Evolutionary conservation across 495 filamentous ascomycete species (phyloP).

Genomic region (Aspergillus ostianus): DNA sequence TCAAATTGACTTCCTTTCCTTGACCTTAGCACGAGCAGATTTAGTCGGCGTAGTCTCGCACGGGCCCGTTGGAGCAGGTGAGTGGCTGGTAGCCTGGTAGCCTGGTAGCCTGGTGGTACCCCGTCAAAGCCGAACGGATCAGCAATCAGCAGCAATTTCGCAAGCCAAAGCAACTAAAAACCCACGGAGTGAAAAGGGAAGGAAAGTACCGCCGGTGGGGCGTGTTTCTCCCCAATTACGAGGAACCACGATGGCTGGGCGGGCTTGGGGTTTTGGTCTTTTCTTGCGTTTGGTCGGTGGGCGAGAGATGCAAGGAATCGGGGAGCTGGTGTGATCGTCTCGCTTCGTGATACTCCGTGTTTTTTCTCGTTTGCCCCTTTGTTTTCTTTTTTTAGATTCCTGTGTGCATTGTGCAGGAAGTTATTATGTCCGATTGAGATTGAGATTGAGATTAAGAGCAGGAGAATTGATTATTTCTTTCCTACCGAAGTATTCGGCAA

Average conservation of each 20-base stretch:
- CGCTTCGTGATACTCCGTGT: neutral
- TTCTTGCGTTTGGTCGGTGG: neutral
- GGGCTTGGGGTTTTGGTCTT: no score
- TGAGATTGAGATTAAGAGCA: neutral
- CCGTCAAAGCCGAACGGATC: neutral
- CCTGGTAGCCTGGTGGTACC: no score
- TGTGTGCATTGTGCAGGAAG: neutral
- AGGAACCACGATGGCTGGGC: slow-evolving; percentile 1
- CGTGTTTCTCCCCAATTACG: neutral
- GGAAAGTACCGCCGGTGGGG: neutral
- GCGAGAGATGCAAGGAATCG: neutral
- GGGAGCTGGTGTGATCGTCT: neutral
- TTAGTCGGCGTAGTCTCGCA: neutral
- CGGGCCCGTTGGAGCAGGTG: neutral
- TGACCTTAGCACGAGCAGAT: neutral
- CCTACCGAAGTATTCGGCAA: no score
- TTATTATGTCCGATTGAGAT: neutral
- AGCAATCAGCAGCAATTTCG: neutral
- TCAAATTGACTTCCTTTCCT: neutral
- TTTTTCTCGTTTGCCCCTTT: neutral
- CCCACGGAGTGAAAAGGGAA: no score
- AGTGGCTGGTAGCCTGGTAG: neutral
- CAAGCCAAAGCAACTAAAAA: no score
- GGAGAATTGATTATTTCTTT: no score
- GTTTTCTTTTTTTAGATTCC: neutral